Percentiles rank a stretch among this genome's conserved stretches.
These are phyloP conservation scores for Aureobasidium uvarum DNA, from an alignment of 2,329 filamentous ascomycete genomes.

Conservation along the genomic window DNA sequence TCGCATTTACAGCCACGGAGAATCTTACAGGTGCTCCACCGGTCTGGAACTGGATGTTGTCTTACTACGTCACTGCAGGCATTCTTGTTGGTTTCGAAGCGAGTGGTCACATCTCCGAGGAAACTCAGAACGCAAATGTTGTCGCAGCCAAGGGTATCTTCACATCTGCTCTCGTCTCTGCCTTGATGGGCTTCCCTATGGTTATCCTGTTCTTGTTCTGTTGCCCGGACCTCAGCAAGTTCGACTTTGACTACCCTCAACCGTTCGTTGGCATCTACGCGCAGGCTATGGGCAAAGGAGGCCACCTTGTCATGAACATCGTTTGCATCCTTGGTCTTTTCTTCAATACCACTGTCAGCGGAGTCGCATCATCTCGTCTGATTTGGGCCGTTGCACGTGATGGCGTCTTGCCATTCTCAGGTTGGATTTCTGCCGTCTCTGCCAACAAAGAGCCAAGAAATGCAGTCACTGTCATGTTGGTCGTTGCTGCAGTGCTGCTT, in stretches of 20 bases:
- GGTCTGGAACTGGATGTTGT: conserved; percentile 63
- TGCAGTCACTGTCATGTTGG: conserved; percentile 59
- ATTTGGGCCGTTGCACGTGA: conserved; percentile 63
- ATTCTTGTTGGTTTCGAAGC: conserved; percentile 62
- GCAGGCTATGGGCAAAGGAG: conserved; percentile 54
- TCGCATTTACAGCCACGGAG: conserved; percentile 61
- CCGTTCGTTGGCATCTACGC: conserved; percentile 61
- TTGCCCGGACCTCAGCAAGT: conserved; percentile 53
- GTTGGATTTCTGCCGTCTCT: conserved; percentile 57
- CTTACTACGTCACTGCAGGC: conserved; percentile 60
- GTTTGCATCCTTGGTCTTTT: conserved; percentile 51
- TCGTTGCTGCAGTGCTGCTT: conserved; percentile 53
- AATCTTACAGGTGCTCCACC: conserved; percentile 51
- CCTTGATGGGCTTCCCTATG: conserved; percentile 54
- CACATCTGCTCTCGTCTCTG: conserved; percentile 59
- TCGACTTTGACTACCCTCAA: conserved; percentile 55
- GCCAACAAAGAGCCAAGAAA: conserved; percentile 58
- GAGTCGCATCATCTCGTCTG: conserved; percentile 59
- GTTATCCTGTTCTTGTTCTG: conserved; percentile 62
- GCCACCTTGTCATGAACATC: conserved; percentile 62
- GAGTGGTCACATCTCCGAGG: conserved; percentile 60
- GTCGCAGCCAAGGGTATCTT: conserved; percentile 61
- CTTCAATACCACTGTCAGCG: conserved; percentile 60
- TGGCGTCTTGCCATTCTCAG: conserved; percentile 59
- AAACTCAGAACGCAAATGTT: conserved; percentile 58